phyloP scores from a whole-genome alignment of 768 basidiomycete species.

The Mycena haematopus region DNA sequence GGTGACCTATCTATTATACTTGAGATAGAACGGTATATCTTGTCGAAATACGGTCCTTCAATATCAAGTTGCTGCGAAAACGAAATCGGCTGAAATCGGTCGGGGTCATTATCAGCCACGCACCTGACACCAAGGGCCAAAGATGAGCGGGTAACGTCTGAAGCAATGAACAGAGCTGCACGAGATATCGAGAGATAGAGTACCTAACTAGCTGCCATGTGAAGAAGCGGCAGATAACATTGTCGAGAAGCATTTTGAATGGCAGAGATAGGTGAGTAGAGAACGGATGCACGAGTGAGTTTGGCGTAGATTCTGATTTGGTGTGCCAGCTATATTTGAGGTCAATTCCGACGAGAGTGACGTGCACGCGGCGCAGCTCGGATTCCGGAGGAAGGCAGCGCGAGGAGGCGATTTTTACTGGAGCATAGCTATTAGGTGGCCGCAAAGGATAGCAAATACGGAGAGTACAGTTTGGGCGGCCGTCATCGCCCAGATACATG shows the following conservation, averaged over 20 bases:
- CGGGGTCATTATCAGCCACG: constrained; percentile 22
- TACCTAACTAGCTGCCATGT: constrained; percentile 66
- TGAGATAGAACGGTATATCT: constrained; percentile 56
- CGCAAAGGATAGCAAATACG: constrained; percentile 9
- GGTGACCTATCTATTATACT: constrained; percentile 60
- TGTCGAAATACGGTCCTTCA: constrained; percentile 56
- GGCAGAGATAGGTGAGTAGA: constrained; percentile 61
- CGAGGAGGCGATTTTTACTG: constrained; percentile 36
- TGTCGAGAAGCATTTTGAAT: constrained; percentile 56
- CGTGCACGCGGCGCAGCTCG: constrained; percentile 40
- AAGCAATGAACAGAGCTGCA: constrained; percentile 20
- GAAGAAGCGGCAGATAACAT: constrained; percentile 59
- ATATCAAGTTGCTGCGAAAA: constrained; percentile 58
- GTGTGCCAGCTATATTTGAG: constrained; percentile 45
- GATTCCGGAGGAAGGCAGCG: constrained; percentile 26
- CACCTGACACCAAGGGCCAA: constrained; percentile 73
- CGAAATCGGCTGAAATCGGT: constrained; percentile 3
- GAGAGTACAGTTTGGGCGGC: constrained; percentile 46
- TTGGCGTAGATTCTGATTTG: constrained; percentile 18
- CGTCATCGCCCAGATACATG: constrained; percentile 53
- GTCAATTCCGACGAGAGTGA: constrained; percentile 46
- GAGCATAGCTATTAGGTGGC: constrained; percentile 16
- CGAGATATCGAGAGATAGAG: constrained; percentile 29
- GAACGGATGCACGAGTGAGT: constrained; percentile 54
- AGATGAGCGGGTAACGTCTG: constrained; percentile 81